Evolutionary conservation across 768 basidiomycete species (phyloP), one percentile per base, ranked within the genome.

Genomic region (Boletus fagicola): DNA sequence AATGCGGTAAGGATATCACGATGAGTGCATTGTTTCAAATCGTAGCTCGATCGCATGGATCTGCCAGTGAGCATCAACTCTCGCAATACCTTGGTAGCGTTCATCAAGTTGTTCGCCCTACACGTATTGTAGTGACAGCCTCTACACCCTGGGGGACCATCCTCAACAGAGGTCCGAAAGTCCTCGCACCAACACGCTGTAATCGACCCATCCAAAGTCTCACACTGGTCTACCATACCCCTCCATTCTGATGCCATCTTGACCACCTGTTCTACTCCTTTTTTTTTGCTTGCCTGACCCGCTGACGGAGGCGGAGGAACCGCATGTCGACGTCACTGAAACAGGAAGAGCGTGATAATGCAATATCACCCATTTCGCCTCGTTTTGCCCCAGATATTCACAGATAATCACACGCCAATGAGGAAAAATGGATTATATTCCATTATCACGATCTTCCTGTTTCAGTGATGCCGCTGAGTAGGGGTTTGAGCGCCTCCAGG

Each of bases 141-240:
- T 61, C 13, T 40, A 53, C 35, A 42, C 62, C 39, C 51, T 68
- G 64, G 15, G 30, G 28, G 48, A 36, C 63, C 30, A 9, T 26
- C 28, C 56, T 59, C n/a, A 66, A 64, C 42, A 15, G 8, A 26
- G 26, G 26, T 26, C 26, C 26, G 26, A 26, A 30, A 61, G 13
- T 30, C 56, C 46, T 33, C 63, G 59, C 36, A 5, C 57, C 35
- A 45, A 13, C 36, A 54, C 47, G 5, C 39, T 62, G 15, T 60
- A 18, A 48, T 59, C 3, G 50, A 66, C 38, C 26, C 56, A 46
- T 55, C 67, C 43, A 52, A 59, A 49, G 31, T 59, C 36, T 52
- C 28, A 0, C 54, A 62, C 44, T 62, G 67, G 67, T 65, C 64
- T 2, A 58, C 66, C 26, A 33, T 43, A 40, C 61, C 54, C 38